Conservation (phyloP, 1,284 basidiomycete species). For the Neotropicomus parvogracilis region DNA sequence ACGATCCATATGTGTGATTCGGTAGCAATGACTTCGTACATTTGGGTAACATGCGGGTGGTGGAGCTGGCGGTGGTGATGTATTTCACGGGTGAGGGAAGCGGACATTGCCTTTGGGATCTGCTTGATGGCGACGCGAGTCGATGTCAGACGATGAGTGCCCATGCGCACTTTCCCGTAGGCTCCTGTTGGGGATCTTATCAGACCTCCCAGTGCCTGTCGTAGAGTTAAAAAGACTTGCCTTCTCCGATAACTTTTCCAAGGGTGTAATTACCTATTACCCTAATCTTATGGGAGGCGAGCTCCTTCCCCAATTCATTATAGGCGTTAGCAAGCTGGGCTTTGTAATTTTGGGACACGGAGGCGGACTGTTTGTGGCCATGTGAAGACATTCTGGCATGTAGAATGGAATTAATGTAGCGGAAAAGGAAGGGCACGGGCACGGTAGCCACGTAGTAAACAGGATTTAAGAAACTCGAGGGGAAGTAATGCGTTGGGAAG, state of each 20-base stretch:
- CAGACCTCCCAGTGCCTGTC: slow-evolving; percentile 16
- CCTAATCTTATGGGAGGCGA: slow-evolving; percentile 83
- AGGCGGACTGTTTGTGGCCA: slow-evolving; percentile 63
- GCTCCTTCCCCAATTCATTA: slow-evolving; percentile 93
- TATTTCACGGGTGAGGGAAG: slow-evolving; percentile 92
- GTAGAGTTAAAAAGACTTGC: slow-evolving; percentile 43
- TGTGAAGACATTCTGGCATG: slow-evolving; percentile 43
- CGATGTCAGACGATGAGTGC: slow-evolving; percentile 86
- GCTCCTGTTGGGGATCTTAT: slow-evolving; percentile 57
- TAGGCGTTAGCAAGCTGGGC: slow-evolving; percentile 92
- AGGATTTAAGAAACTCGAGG: slow-evolving; percentile 17
- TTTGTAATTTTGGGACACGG: slow-evolving; percentile 72
- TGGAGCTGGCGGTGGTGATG: slow-evolving; percentile 97
- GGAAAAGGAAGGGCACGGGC: slow-evolving; percentile 44
- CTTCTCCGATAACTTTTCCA: slow-evolving; percentile 94
- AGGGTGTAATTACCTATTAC: slow-evolving; percentile 96
- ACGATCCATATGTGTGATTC: slow-evolving; percentile 96
- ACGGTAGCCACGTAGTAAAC: slow-evolving; percentile 28
- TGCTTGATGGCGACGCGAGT: slow-evolving; percentile 95
- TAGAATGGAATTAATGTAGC: slow-evolving; percentile 32
- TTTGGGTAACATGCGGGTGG: slow-evolving; percentile 91
- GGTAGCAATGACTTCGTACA: slow-evolving; percentile 97
- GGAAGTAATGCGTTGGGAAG: slow-evolving; percentile 9
- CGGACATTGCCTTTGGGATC: slow-evolving; percentile 89
- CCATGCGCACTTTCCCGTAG: slow-evolving; percentile 91